Evolutionary conservation across 2,329 filamentous ascomycete species (phyloP).

Genomic region (Ophiostoma sp.): DNA sequence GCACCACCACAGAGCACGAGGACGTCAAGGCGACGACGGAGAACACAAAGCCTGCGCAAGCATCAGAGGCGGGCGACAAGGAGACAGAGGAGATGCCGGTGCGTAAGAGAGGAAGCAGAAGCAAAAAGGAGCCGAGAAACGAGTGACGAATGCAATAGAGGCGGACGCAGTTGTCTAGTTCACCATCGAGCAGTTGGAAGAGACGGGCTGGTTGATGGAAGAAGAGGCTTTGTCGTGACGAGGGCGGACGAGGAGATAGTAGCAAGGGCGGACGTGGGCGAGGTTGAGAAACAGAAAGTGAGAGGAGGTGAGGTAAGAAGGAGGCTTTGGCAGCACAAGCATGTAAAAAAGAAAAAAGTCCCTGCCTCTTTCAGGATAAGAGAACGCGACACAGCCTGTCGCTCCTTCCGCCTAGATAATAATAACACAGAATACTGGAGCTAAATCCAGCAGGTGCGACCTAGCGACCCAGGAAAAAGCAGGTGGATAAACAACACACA

Average conservation of each 20-base stretch:
- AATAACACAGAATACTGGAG: constrained; percentile 13
- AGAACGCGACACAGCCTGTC: constrained; percentile 21
- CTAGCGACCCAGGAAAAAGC: not conserved
- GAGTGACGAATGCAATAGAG: constrained; percentile 5
- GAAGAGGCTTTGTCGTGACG: not conserved
- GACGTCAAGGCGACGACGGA: not conserved
- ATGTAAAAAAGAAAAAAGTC: constrained; percentile 6
- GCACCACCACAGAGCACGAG: not conserved
- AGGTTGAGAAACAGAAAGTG: not conserved
- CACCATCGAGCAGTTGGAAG: not conserved
- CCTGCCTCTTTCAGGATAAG: constrained; percentile 9
- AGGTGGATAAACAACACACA: not conserved
- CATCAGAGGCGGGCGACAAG: not conserved
- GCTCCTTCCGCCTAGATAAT: constrained; percentile 18
- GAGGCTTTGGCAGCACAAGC: constrained; percentile 16
- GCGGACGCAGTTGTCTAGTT: not conserved
- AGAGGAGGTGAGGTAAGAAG: not conserved
- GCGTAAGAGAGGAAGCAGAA: not conserved
- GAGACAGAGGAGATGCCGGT: not conserved
- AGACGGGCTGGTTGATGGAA: not conserved
- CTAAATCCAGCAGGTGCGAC: constrained; percentile 14
- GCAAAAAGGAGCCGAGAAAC: not conserved
- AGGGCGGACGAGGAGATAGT: not conserved
- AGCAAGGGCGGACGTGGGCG: not conserved
- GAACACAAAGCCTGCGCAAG: not conserved